Conservation (phyloP, 306 rosid species). For the Hippophae tibetana region DNA sequence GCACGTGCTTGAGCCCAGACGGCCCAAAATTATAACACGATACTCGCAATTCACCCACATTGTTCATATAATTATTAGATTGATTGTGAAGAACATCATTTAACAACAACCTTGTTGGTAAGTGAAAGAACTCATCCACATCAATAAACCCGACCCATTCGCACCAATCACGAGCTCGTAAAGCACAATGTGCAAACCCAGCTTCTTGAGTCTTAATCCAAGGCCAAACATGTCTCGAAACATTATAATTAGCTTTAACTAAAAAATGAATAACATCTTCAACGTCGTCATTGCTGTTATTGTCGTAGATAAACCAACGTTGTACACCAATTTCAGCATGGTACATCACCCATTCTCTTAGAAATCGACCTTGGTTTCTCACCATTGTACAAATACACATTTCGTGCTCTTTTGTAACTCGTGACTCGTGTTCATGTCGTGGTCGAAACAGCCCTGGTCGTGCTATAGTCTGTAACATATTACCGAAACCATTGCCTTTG, state of each 20-base stretch:
- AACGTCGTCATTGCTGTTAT: slow-evolving; percentile 57
- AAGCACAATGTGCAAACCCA: slow-evolving; percentile 70
- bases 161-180: slow-evolving; percentile 47
- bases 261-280: slow-evolving; percentile 17
- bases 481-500: slow-evolving; percentile 11
- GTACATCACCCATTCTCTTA: slow-evolving; percentile 77
- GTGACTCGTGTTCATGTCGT: background rate
- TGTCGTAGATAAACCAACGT: slow-evolving; percentile 73
- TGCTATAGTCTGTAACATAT: slow-evolving; percentile 39
- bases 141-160: slow-evolving; percentile 80
- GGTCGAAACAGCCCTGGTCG: slow-evolving; percentile 18
- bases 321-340: slow-evolving; percentile 58
- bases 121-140: slow-evolving; percentile 61
- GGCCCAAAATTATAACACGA: slow-evolving; percentile 70
- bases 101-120: slow-evolving; percentile 21
- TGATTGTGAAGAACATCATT: slow-evolving; percentile 27
- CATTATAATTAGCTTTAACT: slow-evolving; percentile 25
- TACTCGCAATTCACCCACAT: slow-evolving; percentile 45
- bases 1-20: slow-evolving; percentile 37
- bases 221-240: slow-evolving; percentile 54
- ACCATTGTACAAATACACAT: slow-evolving; percentile 76
- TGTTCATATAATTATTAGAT: slow-evolving; percentile 5
- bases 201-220: slow-evolving; percentile 83
- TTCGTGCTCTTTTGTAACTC: slow-evolving; percentile 21
- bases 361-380: slow-evolving; percentile 60